These are phyloP conservation scores for Myochromella boudieri DNA, from an alignment of 768 basidiomycete species.

Conservation along the genomic window DNA sequence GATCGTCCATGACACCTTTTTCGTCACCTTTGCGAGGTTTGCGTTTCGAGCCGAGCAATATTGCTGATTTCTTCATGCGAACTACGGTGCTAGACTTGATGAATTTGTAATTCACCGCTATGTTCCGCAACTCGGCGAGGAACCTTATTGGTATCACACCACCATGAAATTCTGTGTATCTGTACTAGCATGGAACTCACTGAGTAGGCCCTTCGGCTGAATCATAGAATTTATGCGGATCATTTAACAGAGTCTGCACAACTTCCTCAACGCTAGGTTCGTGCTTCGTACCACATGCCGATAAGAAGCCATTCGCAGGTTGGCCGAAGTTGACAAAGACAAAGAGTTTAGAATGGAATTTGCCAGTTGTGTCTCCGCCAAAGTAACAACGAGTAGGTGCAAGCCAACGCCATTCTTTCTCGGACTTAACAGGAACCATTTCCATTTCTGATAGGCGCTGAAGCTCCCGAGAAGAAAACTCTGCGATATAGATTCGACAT, in stretches of 20 bases:
- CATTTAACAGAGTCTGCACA: conserved; percentile 61
- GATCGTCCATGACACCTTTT: conserved; percentile 34
- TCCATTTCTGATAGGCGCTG: conserved; percentile 51
- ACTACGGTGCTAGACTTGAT: conserved; percentile 50
- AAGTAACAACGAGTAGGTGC: conserved; percentile 73
- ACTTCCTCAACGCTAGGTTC: conserved; percentile 88
- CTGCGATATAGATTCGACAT: conserved; percentile 30
- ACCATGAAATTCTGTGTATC: not conserved
- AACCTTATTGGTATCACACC: conserved; percentile 49
- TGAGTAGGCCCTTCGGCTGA: conserved; percentile 67
- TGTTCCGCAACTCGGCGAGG: conserved; percentile 76
- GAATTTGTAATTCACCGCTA: conserved; percentile 74
- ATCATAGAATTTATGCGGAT: conserved; percentile 72
- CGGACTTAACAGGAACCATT: conserved; percentile 63
- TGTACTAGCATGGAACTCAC: conserved; percentile 37
- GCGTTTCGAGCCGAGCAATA: conserved; percentile 75
- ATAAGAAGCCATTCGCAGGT: conserved; percentile 80
- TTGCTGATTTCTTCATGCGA: conserved; percentile 68
- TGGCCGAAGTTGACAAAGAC: conserved; percentile 87
- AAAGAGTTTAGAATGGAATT: conserved; percentile 80
- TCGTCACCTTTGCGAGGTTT: conserved; percentile 35
- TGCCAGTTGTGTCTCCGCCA: conserved; percentile 46
- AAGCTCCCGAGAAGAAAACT: conserved; percentile 58
- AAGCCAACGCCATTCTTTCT: conserved; percentile 42
- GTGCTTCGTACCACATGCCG: conserved; percentile 81